Evolutionary conservation across 208 protist species (phyloP).

Genomic region (Acanthamoeba polyphaga): DNA sequence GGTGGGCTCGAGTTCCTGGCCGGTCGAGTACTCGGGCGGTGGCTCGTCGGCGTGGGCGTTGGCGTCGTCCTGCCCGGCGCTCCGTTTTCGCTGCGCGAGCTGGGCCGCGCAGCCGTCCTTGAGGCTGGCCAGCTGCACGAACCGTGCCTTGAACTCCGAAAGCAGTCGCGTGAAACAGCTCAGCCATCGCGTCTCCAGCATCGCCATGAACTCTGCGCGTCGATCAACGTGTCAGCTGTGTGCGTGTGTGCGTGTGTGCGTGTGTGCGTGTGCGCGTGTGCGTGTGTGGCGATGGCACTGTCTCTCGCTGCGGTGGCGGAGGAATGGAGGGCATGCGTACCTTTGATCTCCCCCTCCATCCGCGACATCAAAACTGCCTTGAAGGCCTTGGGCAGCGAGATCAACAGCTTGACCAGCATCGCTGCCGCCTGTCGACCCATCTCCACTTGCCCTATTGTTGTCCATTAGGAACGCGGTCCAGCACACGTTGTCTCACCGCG

Average conservation of each 20-base stretch:
- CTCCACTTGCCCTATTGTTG: background rate
- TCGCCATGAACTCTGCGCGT: slow-evolving; percentile 14
- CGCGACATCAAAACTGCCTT: slow-evolving; percentile 31
- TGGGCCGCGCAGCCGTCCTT: background rate
- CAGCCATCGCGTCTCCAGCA: slow-evolving; percentile 17
- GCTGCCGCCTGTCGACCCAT: background rate
- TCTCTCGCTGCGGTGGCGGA: background rate
- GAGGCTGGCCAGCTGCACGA: slow-evolving; percentile 14
- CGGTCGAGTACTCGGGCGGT: background rate
- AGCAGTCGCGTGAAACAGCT: background rate
- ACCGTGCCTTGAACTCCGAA: background rate
- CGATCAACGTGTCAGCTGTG: background rate
- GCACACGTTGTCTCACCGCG: too few relatives aligned
- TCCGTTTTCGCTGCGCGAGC: background rate
- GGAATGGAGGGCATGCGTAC: background rate
- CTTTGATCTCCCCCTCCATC: slow-evolving; percentile 35
- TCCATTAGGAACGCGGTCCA: background rate
- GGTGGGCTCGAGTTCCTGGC: background rate
- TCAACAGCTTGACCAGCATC: slow-evolving; percentile 61
- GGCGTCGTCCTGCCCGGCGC: background rate
- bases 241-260: too few relatives aligned
- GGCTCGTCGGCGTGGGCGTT: background rate
- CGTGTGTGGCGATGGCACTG: background rate
- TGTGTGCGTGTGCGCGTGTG: background rate
- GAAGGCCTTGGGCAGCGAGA: slow-evolving; percentile 30